Percentiles rank a stretch among this genome's conserved stretches.
phyloP scores from a whole-genome alignment of 495 filamentous ascomycete species.

The Trichoderma reesei region DNA sequence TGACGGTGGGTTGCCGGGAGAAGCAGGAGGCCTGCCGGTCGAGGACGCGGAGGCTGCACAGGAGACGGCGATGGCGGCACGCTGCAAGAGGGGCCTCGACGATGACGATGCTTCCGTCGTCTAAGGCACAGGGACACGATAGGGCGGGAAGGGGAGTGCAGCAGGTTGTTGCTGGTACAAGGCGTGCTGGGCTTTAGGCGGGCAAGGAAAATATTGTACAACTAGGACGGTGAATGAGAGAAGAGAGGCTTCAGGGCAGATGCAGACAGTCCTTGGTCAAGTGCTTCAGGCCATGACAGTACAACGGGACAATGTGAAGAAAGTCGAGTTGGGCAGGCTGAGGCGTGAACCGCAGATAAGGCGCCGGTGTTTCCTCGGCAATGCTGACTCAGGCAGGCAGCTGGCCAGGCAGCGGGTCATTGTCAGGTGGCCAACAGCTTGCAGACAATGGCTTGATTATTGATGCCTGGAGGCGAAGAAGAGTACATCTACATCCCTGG shows the following conservation, averaged over 20 bases:
- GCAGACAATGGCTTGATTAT: background rate
- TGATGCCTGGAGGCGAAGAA: too few species aligned
- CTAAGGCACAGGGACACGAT: background rate
- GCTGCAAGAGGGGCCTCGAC: slow-evolving; percentile 2
- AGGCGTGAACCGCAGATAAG: background rate
- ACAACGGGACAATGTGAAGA: background rate
- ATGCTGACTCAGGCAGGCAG: slow-evolving; percentile 3
- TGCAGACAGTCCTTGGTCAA: background rate
- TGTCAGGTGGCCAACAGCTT: slow-evolving; percentile 1
- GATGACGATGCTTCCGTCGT: background rate
- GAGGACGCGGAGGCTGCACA: background rate
- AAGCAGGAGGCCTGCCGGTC: background rate
- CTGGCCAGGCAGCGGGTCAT: background rate
- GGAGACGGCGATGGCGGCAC: background rate
- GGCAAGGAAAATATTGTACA: background rate
- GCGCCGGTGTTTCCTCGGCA: background rate
- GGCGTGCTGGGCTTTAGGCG: background rate
- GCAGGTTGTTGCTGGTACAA: background rate
- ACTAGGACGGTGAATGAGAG: background rate
- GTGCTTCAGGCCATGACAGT: slow-evolving; percentile 1
- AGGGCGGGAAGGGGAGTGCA: background rate
- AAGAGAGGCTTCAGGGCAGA: background rate
- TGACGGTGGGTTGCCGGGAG: slow-evolving; percentile 29
- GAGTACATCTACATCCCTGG: too few species aligned
- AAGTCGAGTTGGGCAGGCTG: slow-evolving; percentile 1